Base-by-base conservation (phyloP, 2,329 filamentous ascomycete species). In the Calonectria pteridis region DNA sequence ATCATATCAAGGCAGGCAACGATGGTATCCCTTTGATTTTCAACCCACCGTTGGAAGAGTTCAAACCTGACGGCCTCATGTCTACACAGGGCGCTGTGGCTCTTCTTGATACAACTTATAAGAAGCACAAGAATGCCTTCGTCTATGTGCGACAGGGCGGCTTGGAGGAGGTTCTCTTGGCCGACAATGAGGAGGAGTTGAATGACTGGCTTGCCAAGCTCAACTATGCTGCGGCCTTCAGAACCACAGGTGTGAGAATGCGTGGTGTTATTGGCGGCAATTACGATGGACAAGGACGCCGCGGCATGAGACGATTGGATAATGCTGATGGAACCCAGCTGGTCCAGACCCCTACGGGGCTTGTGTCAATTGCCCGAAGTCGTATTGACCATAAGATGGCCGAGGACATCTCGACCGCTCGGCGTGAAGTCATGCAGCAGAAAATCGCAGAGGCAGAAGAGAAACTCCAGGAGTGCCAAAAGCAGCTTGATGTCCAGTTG, bases 181-280 rank as follows among this genome's bases (percentile, higher is more conserved):
- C 97, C 6, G 96, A 98, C 79, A 95, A 92, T 67, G 97, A 99
- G 80, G 88, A 91, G 1, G 97, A 99, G 80, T 93, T 98, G 89
- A 98, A 98, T 80, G 97, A 99, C 82, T 99, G 97, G 97, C 88
- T 99, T 33, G 94, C 94, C 10, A 97, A 98, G 81, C 90, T 99
- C 73, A 99, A 99, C 83, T 98, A 98, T 82, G 96, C 96, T 40
- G 96, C 97, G 11, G 95, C 97, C 0, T 98, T 98, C 84, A 91
- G 95, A 78, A 98, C 95, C 0, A 95, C 96, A 7, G 96, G 96
- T 16, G 95, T 98, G 7, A 91, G 95, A 53, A 97, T 98, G 89
- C 91, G 96, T 78, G 96, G 95, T 28, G 93, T 98, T 71, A 90
- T 97, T 67, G 95, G 94, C 16, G 94, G 93, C 7, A 93, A 93